phyloP scores from a whole-genome alignment of 768 basidiomycete genomes.

The Punctularia strigosozonata region DNA sequence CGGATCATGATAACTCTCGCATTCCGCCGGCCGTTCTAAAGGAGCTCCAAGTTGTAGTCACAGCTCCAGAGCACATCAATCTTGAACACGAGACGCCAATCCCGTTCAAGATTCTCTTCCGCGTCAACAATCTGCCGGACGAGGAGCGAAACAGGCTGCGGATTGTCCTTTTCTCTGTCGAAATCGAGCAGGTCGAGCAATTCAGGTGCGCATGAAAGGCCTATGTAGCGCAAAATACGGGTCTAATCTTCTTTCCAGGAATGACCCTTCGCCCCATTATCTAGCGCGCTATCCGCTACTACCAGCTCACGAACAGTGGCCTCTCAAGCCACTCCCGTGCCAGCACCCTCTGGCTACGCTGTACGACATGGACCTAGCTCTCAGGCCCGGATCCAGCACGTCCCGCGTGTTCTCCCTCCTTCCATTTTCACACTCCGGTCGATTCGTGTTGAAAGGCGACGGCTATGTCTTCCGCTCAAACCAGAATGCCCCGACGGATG shows the following conservation, averaged over 20 bases:
- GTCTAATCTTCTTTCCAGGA: conserved; percentile 20
- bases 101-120: conserved; percentile 48
- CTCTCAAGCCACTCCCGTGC: conserved; percentile 40
- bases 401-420: conserved; percentile 40
- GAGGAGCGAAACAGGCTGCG: conserved; percentile 43
- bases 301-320: conserved; percentile 46
- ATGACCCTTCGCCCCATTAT: conserved; percentile 28
- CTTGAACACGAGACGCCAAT: conserved; percentile 34
- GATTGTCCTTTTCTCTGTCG: conserved; percentile 40
- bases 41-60: conserved; percentile 52
- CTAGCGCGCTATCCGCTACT: conserved; percentile 44
- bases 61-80: conserved; percentile 44
- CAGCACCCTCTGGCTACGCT: conserved; percentile 39
- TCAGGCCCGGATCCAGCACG: conserved; percentile 10
- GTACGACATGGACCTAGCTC: conserved; percentile 35
- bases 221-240: conserved; percentile 1
- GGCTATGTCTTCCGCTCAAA: conserved; percentile 39
- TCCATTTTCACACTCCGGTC: conserved; percentile 30
- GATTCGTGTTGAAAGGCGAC: conserved; percentile 35
- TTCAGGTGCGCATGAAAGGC: conserved; percentile 37
- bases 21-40: conserved; percentile 45
- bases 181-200: conserved; percentile 53
- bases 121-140: conserved; percentile 37
- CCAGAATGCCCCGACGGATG: conserved; percentile 14
- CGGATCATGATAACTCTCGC: conserved; percentile 9